Evolutionary conservation across 805 yeast genomes (phyloP).

Genomic region (Wickerhamiella shivajii): DNA sequence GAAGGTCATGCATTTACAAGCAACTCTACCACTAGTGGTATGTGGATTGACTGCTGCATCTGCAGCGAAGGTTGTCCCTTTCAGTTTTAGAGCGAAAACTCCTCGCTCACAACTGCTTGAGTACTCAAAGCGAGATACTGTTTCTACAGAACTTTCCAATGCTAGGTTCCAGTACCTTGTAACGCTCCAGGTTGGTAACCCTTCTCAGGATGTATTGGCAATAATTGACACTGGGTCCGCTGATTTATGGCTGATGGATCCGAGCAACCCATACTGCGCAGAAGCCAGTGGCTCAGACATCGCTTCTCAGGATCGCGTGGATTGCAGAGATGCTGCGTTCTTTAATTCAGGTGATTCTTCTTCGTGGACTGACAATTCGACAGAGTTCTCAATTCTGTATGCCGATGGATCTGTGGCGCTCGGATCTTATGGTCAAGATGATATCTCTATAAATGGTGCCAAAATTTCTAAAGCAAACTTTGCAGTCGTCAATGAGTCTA

Average conservation of each 20-base stretch:
- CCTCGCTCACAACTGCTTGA: no score
- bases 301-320: not conserved
- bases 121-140: no score
- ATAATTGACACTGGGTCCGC: conserved; percentile 65
- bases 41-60: no score
- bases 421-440: conserved; percentile 50
- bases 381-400: conserved; percentile 19
- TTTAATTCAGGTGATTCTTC: conserved; percentile 18
- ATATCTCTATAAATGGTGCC: conserved; percentile 37
- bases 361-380: conserved; percentile 12
- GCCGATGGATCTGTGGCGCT: conserved; percentile 36
- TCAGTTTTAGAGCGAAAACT: no score
- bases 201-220: conserved; percentile 37
- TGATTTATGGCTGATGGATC: conserved; percentile 50
- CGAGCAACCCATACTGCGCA: conserved; percentile 31
- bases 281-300: conserved; percentile 1
- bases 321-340: conserved; percentile 15
- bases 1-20: no score
- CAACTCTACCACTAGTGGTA: no score
- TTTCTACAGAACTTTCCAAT: not conserved
- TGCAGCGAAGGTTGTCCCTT: no score
- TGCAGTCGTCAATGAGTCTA: conserved; percentile 58
- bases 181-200: conserved; percentile 36
- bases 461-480: conserved; percentile 41
- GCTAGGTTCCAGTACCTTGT: conserved; percentile 13